Base-by-base conservation (phyloP, 495 filamentous ascomycete genomes). In the Podospora bellae-mahoneyi region DNA sequence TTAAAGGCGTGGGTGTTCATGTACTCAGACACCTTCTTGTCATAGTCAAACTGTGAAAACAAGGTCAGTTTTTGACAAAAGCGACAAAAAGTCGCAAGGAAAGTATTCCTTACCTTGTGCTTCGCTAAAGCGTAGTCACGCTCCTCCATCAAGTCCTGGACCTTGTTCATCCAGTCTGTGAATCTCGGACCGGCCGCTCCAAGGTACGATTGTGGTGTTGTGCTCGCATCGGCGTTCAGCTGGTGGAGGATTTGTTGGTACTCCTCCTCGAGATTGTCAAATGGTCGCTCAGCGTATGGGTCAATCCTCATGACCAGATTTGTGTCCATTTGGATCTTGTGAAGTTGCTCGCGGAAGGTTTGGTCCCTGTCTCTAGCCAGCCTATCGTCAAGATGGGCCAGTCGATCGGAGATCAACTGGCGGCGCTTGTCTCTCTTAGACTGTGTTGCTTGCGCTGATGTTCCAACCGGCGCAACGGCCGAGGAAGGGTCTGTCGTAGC, bases 381-480 rank as follows among this genome's bases (percentile, higher is more conserved):
- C 68, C 88, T 86, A 62, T 86, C 86, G 27, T 88, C 88, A 70
- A 97, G 86, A 59, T 89, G 84, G 20, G 84, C 82, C 27, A 97
- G 85, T 39, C 89, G 88, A 53, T 96, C 94, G 32, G 86, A 84
- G 64, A 98, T 84, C 62, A 86, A 84, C 67, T 90, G 90, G 64
- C 94, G 89, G 68, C 91, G 87, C 76, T 96, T 95, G 82, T 98
- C 94, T 72, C 92, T 87, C 83, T 99, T 99, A 4, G 93, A 92
- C 68, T 77, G 75, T 1, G 73, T 55, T 0, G 75, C 70, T 3
- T 72, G 75, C 65, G 75, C 76, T 9, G 76, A 67, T 67, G 67
- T 75, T 76, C 56, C 61, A 55, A 13, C 44, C 23, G 70, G 63
- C 26, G 71, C 66, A 23, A 75, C 78, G 32, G 68, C 71, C 68